Evolutionary conservation across 2,329 filamentous ascomycete genomes (phyloP).

Genomic region (Cercospora beticola): DNA sequence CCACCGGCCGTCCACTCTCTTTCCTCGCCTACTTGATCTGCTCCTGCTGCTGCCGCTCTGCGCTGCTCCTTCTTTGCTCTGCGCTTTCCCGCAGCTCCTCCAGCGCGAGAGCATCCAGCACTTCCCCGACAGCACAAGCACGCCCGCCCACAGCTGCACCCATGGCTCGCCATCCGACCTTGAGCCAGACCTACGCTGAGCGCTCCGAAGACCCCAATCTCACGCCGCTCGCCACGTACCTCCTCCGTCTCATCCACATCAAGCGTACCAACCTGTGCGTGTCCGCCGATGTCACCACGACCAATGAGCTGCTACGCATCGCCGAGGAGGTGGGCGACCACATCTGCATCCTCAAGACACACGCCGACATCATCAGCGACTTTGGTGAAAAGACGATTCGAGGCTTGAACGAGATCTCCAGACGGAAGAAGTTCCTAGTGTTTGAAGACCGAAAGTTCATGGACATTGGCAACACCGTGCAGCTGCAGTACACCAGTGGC

Average conservation of each 20-base stretch:
- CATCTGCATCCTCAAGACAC: slow-evolving; percentile 61
- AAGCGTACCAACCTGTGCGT: slow-evolving; percentile 55
- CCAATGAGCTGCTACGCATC: slow-evolving; percentile 55
- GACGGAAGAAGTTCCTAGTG: slow-evolving; percentile 52
- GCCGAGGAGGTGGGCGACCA: slow-evolving; percentile 60
- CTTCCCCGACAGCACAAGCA: background rate
- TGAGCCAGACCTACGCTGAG: slow-evolving; percentile 46
- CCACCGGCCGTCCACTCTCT: background rate
- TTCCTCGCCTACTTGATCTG: background rate
- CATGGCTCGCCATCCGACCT: slow-evolving; percentile 41
- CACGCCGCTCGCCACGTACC: slow-evolving; percentile 49
- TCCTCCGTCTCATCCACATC: slow-evolving; percentile 50
- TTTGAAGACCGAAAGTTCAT: slow-evolving; percentile 59
- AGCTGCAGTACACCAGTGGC: slow-evolving; percentile 55
- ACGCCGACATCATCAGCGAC: slow-evolving; percentile 62
- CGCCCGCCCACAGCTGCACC: background rate
- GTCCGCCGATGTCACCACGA: slow-evolving; percentile 59
- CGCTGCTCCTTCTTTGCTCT: background rate
- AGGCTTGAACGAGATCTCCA: slow-evolving; percentile 49
- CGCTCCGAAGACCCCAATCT: slow-evolving; percentile 46
- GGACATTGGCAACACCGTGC: slow-evolving; percentile 57
- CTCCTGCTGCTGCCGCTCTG: background rate
- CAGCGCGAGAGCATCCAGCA: background rate
- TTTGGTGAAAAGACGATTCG: slow-evolving; percentile 57
- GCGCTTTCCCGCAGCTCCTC: background rate